Conservation (phyloP, 352 stramenopile species). For the Pythium utonaiense region DNA sequence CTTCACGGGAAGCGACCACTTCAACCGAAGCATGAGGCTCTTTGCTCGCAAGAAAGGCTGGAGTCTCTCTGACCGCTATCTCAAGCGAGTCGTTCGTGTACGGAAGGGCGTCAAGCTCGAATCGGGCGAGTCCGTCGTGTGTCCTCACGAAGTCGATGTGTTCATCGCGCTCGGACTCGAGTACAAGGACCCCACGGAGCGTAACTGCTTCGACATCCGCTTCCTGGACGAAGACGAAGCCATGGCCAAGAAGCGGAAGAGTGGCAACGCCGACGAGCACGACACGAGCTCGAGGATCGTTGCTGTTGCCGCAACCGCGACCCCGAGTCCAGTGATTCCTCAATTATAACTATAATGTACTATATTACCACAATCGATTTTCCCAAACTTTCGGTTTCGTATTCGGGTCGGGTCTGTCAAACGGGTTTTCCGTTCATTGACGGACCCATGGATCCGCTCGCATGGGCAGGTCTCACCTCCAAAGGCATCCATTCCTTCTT, state of each 20-base stretch:
- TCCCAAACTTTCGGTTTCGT: background rate
- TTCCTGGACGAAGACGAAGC: conserved; percentile 77
- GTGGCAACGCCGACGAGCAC: background rate
- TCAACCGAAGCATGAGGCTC: conserved; percentile 85
- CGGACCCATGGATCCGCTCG: background rate
- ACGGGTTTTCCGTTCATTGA: background rate
- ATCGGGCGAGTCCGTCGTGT: conserved; percentile 69
- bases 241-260: conserved; percentile 36
- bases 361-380: background rate
- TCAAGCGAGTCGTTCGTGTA: conserved; percentile 55
- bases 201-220: conserved; percentile 80
- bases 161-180: conserved; percentile 82
- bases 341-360: background rate
- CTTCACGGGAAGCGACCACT: conserved; percentile 91
- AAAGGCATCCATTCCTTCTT: conserved; percentile 3
- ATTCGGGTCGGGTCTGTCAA: background rate
- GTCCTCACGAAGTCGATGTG: conserved; percentile 75
- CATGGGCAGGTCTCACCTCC: background rate
- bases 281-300: background rate
- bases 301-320: background rate
- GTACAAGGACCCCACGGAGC: conserved; percentile 78
- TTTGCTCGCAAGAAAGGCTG: conserved; percentile 80
- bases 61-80: conserved; percentile 61
- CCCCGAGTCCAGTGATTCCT: background rate
- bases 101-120: conserved; percentile 57